phyloP scores from a whole-genome alignment of 345 rosid species.

The Gossypium thurberi region DNA sequence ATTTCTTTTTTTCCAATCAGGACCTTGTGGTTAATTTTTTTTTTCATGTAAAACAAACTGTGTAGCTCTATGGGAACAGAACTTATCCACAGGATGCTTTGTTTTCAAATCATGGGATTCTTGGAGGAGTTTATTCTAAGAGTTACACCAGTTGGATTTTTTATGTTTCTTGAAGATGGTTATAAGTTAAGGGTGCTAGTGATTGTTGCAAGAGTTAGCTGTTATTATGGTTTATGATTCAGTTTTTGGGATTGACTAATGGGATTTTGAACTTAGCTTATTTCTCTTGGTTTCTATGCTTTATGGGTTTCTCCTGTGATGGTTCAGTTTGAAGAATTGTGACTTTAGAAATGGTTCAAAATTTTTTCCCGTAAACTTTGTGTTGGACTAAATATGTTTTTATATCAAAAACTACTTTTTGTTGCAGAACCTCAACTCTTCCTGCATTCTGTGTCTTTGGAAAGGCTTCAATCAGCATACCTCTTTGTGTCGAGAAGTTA shows the following conservation, averaged over 20 bases:
- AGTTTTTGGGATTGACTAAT: background rate
- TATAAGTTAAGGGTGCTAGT: background rate
- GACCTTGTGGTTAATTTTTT: background rate
- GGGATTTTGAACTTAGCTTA: background rate
- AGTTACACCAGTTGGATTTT: background rate
- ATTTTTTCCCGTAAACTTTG: background rate
- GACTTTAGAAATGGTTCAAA: background rate
- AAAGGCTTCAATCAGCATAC: slow-evolving; percentile 45
- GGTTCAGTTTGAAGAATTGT: background rate
- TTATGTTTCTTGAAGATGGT: background rate
- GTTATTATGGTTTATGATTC: background rate
- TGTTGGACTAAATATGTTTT: background rate
- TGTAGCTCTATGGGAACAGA: background rate
- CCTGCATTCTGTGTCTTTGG: slow-evolving; percentile 86
- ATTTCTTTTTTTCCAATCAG: background rate
- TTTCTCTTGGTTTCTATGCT: background rate
- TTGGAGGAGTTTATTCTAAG: background rate
- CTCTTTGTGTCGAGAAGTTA: slow-evolving; percentile 43
- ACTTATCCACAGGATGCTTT: background rate
- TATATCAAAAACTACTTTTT: background rate
- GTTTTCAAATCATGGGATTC: background rate
- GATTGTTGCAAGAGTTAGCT: background rate
- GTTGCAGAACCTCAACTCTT: slow-evolving; percentile 65
- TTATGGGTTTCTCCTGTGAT: background rate
- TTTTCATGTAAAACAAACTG: background rate